Percentiles rank a stretch among this genome's conserved stretches.
Conservation (phyloP, 805 yeast species). For the Kurtzmaniella cleridarum region DNA sequence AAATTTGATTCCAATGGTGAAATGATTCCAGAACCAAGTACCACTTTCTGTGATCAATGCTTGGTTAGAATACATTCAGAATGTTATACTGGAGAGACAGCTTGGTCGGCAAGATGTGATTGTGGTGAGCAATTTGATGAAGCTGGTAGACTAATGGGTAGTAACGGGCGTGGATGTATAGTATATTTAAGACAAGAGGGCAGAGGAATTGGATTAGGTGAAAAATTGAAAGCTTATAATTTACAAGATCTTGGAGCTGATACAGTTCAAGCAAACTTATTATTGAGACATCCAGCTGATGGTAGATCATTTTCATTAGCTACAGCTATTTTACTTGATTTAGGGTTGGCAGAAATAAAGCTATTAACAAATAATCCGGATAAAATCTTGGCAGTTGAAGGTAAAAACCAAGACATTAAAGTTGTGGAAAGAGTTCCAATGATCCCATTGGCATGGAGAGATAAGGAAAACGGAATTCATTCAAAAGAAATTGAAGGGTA, state of each 20-base stretch:
- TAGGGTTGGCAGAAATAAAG: conserved; percentile 67
- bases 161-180: conserved; percentile 84
- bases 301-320: conserved; percentile 93
- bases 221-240: conserved; percentile 93
- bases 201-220: conserved; percentile 97
- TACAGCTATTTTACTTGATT: conserved; percentile 83
- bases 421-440: conserved; percentile 91
- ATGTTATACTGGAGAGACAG: conserved; percentile 98
- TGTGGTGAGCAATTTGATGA: conserved; percentile 99
- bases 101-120: conserved; percentile 98
- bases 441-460: conserved; percentile 91
- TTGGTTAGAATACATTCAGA: conserved; percentile 92
- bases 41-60: conserved; percentile 41
- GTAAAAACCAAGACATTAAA: conserved; percentile 63
- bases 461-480: conserved; percentile 53
- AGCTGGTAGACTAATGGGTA: conserved; percentile 91
- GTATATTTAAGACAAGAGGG: conserved; percentile 97
- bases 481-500: conserved; percentile 89
- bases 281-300: conserved; percentile 95
- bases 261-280: conserved; percentile 91
- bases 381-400: conserved; percentile 91
- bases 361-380: conserved; percentile 94
- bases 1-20: conserved; percentile 30
- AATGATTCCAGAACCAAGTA: conserved; percentile 20
- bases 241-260: conserved; percentile 97